phyloP scores from a whole-genome alignment of 208 protist species.

The Acanthamoeba comandoni region DNA sequence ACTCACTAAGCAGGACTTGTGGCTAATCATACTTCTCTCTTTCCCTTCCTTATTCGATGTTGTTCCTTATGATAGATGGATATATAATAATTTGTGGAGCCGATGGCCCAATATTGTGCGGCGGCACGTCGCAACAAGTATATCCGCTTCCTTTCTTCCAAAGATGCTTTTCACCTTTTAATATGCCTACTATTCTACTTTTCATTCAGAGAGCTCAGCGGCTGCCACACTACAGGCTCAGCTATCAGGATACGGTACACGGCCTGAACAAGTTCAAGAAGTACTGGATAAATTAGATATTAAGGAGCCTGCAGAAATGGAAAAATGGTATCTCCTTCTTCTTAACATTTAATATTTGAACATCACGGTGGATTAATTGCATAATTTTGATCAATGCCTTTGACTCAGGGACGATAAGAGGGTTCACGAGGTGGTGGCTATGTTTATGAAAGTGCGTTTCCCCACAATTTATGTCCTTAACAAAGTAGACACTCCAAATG shows the following conservation, averaged over 20 bases:
- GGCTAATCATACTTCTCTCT: not conserved
- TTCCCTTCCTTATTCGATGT: too few relatives aligned
- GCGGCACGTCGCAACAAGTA: constrained; percentile 76
- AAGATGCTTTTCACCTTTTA: not conserved
- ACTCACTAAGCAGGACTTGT: not conserved
- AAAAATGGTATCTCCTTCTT: constrained; percentile 53
- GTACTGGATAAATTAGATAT: constrained; percentile 69
- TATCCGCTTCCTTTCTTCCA: too few relatives aligned
- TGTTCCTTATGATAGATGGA: constrained; percentile 74
- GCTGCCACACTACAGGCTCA: constrained; percentile 77
- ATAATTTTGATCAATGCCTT: not conserved
- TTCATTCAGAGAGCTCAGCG: constrained; percentile 70
- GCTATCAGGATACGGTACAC: constrained; percentile 82
- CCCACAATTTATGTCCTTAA: constrained; percentile 83
- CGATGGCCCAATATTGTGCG: constrained; percentile 77
- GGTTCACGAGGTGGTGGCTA: constrained; percentile 76
- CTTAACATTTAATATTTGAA: not conserved
- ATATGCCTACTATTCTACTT: not conserved
- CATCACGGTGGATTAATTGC: not conserved
- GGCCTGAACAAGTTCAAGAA: constrained; percentile 31
- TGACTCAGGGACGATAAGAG: constrained; percentile 9
- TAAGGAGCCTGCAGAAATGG: constrained; percentile 77
- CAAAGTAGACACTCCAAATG: constrained; percentile 78
- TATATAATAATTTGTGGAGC: constrained; percentile 83
- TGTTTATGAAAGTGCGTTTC: constrained; percentile 81